phyloP scores from a whole-genome alignment of 192 early-diverging fungal species.

The Lobosporangium transversale region DNA sequence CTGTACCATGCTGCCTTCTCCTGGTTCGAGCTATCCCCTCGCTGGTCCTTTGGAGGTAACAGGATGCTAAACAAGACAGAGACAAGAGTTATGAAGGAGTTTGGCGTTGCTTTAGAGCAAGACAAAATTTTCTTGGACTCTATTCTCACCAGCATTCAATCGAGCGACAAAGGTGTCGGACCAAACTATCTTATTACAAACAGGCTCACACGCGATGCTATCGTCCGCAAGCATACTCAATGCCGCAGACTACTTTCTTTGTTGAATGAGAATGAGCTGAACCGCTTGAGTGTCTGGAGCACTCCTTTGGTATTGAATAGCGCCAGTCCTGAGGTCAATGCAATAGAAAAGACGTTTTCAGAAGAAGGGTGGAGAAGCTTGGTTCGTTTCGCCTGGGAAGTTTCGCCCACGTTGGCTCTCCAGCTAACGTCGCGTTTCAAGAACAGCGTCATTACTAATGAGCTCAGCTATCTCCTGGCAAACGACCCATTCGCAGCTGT shows the following conservation, averaged over 20 bases:
- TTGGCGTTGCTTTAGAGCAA: constrained; percentile 65
- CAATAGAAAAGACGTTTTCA: constrained; percentile 51
- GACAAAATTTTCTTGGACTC: constrained; percentile 68
- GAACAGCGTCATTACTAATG: constrained; percentile 69
- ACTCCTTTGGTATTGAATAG: constrained; percentile 65
- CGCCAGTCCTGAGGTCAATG: constrained; percentile 25
- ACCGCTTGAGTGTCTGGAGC: constrained; percentile 84
- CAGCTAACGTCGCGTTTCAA: constrained; percentile 81
- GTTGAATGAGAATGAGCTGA: constrained; percentile 90
- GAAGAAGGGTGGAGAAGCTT: constrained; percentile 79
- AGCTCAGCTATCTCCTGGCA: constrained; percentile 72
- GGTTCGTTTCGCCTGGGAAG: constrained; percentile 84
- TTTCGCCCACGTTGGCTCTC: constrained; percentile 84
- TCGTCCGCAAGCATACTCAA: constrained; percentile 57
- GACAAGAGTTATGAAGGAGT: constrained; percentile 73
- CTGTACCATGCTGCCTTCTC: constrained; percentile 79
- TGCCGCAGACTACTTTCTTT: constrained; percentile 77
- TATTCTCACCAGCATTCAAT: constrained; percentile 57
- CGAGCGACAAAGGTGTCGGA: constrained; percentile 18
- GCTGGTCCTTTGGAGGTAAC: constrained; percentile 84
- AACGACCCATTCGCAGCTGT: constrained; percentile 74
- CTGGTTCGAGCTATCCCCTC: constrained; percentile 85
- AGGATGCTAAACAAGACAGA: constrained; percentile 69
- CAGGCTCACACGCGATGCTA: constrained; percentile 62
- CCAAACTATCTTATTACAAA: constrained; percentile 48